phyloP scores from a whole-genome alignment of 495 filamentous ascomycete genomes.

The Xylona heveae region DNA sequence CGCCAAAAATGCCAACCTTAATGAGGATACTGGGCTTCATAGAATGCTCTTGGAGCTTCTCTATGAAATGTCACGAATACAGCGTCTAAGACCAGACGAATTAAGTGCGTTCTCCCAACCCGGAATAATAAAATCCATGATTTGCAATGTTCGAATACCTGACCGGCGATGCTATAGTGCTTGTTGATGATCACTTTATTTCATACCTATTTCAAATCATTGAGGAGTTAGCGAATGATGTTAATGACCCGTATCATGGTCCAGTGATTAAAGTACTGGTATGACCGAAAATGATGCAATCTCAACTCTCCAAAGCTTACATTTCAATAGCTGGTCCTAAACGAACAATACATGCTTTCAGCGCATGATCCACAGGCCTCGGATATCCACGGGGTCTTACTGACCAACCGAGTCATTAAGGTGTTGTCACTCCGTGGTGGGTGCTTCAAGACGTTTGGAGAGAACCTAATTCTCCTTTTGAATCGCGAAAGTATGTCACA shows the following conservation, averaged over 20 bases:
- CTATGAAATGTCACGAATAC: slow-evolving; percentile 94
- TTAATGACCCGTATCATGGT: slow-evolving; percentile 89
- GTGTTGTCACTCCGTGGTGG: slow-evolving; percentile 57
- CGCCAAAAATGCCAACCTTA: slow-evolving; percentile 37
- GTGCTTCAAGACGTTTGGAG: slow-evolving; percentile 81
- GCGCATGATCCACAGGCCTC: slow-evolving; percentile 31
- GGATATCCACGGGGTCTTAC: slow-evolving; percentile 18
- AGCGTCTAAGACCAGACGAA: slow-evolving; percentile 57
- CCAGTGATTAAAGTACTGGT: slow-evolving; percentile 85
- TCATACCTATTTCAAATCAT: slow-evolving; percentile 70
- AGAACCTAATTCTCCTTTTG: slow-evolving; percentile 89
- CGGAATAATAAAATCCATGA: not conserved
- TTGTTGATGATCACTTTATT: slow-evolving; percentile 71
- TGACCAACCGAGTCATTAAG: slow-evolving; percentile 90
- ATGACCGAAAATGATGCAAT: slow-evolving; percentile 7
- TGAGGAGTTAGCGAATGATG: slow-evolving; percentile 75
- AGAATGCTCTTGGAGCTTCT: slow-evolving; percentile 67
- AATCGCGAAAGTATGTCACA: slow-evolving; percentile 59
- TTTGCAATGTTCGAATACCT: not conserved
- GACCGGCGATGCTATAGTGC: slow-evolving; percentile 7
- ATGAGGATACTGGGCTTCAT: slow-evolving; percentile 51
- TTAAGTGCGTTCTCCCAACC: slow-evolving; percentile 28
- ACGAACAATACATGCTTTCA: slow-evolving; percentile 92
- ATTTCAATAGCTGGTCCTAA: slow-evolving; percentile 57
- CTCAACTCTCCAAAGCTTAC: slow-evolving; percentile 7